Base-by-base conservation (phyloP, 371 early-diverging fungal genomes). In the Entomophthora muscae region DNA sequence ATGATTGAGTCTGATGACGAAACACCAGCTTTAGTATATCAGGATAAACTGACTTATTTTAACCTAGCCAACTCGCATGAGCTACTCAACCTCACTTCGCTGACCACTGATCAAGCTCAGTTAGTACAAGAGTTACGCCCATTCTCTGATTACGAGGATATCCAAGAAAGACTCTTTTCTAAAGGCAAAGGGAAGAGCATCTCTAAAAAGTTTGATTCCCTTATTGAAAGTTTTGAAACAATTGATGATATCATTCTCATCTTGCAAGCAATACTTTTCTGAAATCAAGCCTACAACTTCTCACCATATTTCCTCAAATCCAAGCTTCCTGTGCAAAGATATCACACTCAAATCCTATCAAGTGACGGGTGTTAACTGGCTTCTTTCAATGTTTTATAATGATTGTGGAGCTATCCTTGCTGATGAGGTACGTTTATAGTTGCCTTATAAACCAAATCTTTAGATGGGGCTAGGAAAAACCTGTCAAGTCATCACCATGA, bases 401-500 rank as follows among this genome's bases (percentile, higher is more conserved):
- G 93, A 94, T n/a, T 91, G 99, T 70, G 98, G 98, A 70, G 97
- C 98, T 29, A 99, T 99, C 66, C 75, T 99, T 26, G 99, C 99
- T 31, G 99, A 99, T 77, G 99, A 98, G 98, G 59, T 58, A 58
- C 17, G 12, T 7, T 31, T 21, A 21, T 13, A 22, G 13, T 31
- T 28, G 30, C 17, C 22, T 28, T 58, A 13, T 22, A 32, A 13
- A 12, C 26, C 12, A 28, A n/a, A n/a, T n/a, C 10, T 12, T 32
- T 27, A 58, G 52, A 61, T 61, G 62, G 99, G 99, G 63, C 82
- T 99, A 54, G 99, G 99, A 51, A 99, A 99, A 74, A 99, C 99
- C 0, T 76, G 98, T 22, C 99, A 99, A 72, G 88, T 91, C 1
- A 98, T 99, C 56, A 89, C 95, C 13, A 96, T 98, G 72, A 80